These are phyloP conservation scores for Trichoderma koningii DNA, from an alignment of 2,329 filamentous ascomycete genomes.

Conservation along the genomic window DNA sequence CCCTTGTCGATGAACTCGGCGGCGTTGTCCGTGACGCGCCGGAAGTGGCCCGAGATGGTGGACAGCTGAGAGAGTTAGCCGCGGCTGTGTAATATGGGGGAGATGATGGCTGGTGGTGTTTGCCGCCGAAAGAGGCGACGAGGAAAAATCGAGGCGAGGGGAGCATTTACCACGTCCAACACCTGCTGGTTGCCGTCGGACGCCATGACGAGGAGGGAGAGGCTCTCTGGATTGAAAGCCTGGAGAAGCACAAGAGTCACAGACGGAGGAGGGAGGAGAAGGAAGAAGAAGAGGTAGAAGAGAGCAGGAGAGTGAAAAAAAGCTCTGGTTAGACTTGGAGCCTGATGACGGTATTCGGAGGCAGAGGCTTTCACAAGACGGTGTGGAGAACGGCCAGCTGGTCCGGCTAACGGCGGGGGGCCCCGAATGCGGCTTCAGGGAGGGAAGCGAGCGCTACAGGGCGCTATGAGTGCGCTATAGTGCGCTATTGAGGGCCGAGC, in stretches of 20 bases:
- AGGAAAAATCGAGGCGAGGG: neutral
- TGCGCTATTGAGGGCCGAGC: conserved; percentile 4
- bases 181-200: conserved; percentile 79
- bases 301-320: neutral
- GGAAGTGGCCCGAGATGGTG: conserved; percentile 63
- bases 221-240: conserved; percentile 1
- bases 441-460: conserved; percentile 10
- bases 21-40: conserved; percentile 69
- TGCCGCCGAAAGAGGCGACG: neutral
- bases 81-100: neutral
- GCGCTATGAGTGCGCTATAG: neutral
- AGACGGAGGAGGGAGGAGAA: conserved; percentile 24
- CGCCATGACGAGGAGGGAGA: conserved; percentile 59
- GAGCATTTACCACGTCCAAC: conserved; percentile 67
- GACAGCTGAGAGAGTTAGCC: conserved; percentile 47
- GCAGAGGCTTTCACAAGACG: conserved; percentile 25
- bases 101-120: neutral
- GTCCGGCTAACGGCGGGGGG: conserved; percentile 11
- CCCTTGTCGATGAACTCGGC: conserved; percentile 80
- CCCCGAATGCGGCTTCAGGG: conserved; percentile 20
- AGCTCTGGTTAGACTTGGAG: conserved; percentile 30
- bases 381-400: conserved; percentile 27
- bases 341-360: conserved; percentile 35
- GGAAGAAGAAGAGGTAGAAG: neutral
- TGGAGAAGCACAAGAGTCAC: conserved; percentile 29